Percentiles rank a stretch among this genome's conserved stretches.
phyloP scores from a whole-genome alignment of 2,329 filamentous ascomycete species.

The Lasiodiplodia sp. region DNA sequence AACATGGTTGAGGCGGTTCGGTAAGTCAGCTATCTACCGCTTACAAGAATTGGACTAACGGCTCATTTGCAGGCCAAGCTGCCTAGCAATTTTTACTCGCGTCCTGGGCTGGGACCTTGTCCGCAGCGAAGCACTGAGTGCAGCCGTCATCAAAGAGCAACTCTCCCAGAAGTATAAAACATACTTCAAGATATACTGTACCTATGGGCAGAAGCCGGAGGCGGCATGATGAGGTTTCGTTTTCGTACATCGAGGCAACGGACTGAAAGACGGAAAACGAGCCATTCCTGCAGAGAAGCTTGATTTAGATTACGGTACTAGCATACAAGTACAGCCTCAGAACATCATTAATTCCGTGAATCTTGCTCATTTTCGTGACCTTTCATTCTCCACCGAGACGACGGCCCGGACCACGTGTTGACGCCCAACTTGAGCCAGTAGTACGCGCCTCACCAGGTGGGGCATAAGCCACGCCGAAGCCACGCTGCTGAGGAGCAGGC shows the following conservation, averaged over 20 bases:
- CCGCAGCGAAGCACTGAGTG: conserved; percentile 51
- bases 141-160: conserved; percentile 35
- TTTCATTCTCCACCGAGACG: conserved; percentile 27
- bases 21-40: conserved; percentile 34
- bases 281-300: too few relatives aligned
- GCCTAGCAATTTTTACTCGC: conserved; percentile 51
- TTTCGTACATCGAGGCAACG: neutral
- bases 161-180: conserved; percentile 5
- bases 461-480: conserved; percentile 17
- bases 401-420: conserved; percentile 25
- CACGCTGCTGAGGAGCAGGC: conserved; percentile 14
- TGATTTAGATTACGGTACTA: neutral
- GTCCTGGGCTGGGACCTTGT: conserved; percentile 51
- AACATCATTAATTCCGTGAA: too few relatives aligned
- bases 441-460: conserved; percentile 22
- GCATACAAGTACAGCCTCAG: neutral
- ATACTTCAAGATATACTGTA: conserved; percentile 8
- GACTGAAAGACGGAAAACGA: neutral
- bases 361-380: too few relatives aligned
- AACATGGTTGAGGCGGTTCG: conserved; percentile 33
- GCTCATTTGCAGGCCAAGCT: conserved; percentile 35
- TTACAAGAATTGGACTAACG: conserved; percentile 49
- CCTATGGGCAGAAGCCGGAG: conserved; percentile 4
- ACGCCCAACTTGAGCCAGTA: conserved; percentile 23
- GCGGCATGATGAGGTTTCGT: neutral